These are phyloP conservation scores for Entomortierella chlamydospora DNA, from an alignment of 192 early-diverging fungal species.

Conservation along the genomic window DNA sequence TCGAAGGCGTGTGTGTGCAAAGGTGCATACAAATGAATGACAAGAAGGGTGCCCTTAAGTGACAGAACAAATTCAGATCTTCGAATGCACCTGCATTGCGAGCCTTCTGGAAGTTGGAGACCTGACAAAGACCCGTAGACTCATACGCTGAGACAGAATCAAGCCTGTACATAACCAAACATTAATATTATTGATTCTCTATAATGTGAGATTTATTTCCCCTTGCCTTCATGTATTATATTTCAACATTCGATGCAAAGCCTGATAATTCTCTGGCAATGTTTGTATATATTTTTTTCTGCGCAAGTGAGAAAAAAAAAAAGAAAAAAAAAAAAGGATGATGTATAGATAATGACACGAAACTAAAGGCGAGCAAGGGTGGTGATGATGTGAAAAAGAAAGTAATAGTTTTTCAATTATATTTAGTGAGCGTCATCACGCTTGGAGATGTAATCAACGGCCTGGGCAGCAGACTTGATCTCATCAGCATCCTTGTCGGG, in stretches of 20 bases:
- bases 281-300: slow-evolving; percentile 13
- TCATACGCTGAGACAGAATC: too few relatives aligned
- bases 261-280: neutral
- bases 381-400: neutral
- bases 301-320: slow-evolving; percentile 1
- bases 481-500: slow-evolving; percentile 97
- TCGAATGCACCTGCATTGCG: too few relatives aligned
- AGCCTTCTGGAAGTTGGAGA: too few relatives aligned
- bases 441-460: slow-evolving; percentile 85
- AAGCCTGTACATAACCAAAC: too few relatives aligned
- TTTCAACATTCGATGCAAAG: neutral
- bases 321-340: neutral
- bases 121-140: too few relatives aligned
- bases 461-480: slow-evolving; percentile 89
- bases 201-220: neutral
- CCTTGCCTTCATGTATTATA: neutral
- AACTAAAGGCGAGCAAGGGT: neutral
- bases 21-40: too few relatives aligned
- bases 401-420: slow-evolving; percentile 5
- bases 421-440: slow-evolving; percentile 81
- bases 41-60: too few relatives aligned
- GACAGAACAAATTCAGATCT: too few relatives aligned
- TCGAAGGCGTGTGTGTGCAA: too few relatives aligned
- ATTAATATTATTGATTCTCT: too few relatives aligned
- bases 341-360: neutral